phyloP scores from a whole-genome alignment of 2,329 filamentous ascomycete genomes.

The Calonectria leucothoes region DNA sequence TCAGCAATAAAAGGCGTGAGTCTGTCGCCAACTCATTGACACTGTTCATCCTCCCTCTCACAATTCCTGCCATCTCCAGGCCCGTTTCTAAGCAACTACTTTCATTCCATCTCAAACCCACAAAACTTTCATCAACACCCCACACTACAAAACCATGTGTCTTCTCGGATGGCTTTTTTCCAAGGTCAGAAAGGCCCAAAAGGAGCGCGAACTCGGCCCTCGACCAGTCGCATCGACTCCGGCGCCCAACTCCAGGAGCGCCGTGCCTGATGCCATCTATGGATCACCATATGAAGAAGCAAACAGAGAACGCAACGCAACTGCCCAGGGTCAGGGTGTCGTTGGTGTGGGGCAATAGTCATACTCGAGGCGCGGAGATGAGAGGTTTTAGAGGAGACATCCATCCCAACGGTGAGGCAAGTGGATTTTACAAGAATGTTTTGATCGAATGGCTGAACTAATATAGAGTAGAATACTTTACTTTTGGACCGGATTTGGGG shows the following conservation, averaged over 20 bases:
- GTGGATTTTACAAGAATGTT: not conserved
- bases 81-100: not conserved
- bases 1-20: not conserved
- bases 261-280: not conserved
- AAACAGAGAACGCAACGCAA: not conserved
- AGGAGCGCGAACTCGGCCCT: not conserved
- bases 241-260: not conserved
- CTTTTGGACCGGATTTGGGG: not conserved
- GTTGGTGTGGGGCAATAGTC: not conserved
- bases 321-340: not conserved
- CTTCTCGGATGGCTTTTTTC: not conserved
- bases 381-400: not conserved
- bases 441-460: not conserved
- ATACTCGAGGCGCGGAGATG: not conserved
- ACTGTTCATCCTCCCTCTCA: no score
- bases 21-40: not conserved
- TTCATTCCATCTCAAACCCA: not conserved
- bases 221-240: not conserved
- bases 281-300: not conserved
- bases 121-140: not conserved
- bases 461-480: fast-evolving
- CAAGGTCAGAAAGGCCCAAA: not conserved
- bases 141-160: not conserved
- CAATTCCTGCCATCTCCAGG: not conserved
- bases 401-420: not conserved